Evolutionary conservation across 1,139 yeast species (phyloP).

Genomic region (Geotrichum phurueaensis): DNA sequence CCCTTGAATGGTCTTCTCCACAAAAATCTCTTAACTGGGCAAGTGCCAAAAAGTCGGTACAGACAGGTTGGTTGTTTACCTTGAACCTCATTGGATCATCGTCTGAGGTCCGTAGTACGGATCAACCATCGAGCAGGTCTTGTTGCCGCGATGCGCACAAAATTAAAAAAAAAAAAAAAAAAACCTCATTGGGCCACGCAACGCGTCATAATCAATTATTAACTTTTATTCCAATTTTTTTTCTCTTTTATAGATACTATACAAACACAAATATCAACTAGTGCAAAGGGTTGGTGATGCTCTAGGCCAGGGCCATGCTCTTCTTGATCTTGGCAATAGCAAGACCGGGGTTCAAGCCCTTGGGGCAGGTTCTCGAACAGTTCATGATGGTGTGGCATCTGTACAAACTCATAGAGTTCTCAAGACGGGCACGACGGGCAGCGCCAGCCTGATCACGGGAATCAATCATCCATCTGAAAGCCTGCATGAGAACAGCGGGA

Average conservation of each 20-base stretch:
- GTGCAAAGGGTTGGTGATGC: neutral
- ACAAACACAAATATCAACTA: neutral
- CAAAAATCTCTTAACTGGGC: neutral
- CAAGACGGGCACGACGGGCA: slow-evolving; percentile 80
- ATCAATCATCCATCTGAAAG: slow-evolving; percentile 97
- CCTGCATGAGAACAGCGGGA: slow-evolving; percentile 98
- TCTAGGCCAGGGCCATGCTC: slow-evolving; percentile 72
- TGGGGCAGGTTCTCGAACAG: slow-evolving; percentile 97
- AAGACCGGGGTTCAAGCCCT: slow-evolving; percentile 96
- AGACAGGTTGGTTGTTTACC: neutral
- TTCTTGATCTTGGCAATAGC: slow-evolving; percentile 98
- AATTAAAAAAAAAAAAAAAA: neutral
- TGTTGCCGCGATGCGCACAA: neutral
- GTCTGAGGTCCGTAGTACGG: neutral
- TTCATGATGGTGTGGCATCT: slow-evolving; percentile 99
- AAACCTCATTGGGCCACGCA: neutral
- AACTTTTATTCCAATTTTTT: neutral
- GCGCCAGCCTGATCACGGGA: slow-evolving; percentile 89
- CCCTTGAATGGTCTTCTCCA: neutral
- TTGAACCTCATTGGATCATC: neutral
- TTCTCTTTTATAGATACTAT: neutral
- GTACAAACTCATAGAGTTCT: slow-evolving; percentile 95
- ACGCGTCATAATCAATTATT: neutral
- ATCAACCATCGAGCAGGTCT: neutral
- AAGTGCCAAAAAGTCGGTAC: neutral